phyloP scores from a whole-genome alignment of 345 rosid species.

The Hirschfeldia incana region DNA sequence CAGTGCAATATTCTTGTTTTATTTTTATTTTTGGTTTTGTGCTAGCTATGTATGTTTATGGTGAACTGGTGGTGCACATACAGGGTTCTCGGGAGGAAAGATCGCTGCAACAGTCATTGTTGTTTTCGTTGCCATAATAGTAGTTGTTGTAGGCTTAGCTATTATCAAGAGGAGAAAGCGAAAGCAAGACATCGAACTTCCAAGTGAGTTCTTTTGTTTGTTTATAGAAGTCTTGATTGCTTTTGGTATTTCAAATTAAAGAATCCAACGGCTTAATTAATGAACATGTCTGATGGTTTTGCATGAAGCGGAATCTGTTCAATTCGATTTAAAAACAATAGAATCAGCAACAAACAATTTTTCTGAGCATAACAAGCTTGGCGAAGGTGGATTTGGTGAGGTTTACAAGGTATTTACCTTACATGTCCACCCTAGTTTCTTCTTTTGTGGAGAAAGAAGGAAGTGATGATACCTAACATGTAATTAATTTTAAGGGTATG shows the following conservation, averaged over 20 bases:
- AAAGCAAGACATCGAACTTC: conserved; percentile 9
- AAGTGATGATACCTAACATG: neutral
- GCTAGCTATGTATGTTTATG: neutral
- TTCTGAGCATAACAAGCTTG: conserved; percentile 30
- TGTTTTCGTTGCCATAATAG: neutral
- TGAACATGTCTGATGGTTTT: conserved; percentile 6
- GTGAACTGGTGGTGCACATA: conserved; percentile 8
- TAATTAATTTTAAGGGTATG: neutral
- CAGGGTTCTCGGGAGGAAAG: neutral
- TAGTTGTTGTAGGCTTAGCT: neutral
- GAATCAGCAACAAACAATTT: conserved; percentile 2
- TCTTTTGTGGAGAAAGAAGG: neutral
- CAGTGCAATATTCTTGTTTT: neutral
- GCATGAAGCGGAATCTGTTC: conserved; percentile 42
- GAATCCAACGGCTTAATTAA: neutral
- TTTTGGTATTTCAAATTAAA: neutral
- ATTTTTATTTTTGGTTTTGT: neutral
- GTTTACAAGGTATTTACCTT: conserved; percentile 47
- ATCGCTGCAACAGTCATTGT: conserved; percentile 10
- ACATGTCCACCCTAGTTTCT: neutral
- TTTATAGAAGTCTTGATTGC: neutral
- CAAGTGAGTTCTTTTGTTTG: conserved; percentile 6
- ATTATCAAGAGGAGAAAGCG: conserved; percentile 3
- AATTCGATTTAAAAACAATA: conserved; percentile 2
- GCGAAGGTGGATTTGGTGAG: too few relatives aligned